Evolutionary conservation across 371 early-diverging fungal species (phyloP).

Genomic region (Rhizomucor pusillus): DNA sequence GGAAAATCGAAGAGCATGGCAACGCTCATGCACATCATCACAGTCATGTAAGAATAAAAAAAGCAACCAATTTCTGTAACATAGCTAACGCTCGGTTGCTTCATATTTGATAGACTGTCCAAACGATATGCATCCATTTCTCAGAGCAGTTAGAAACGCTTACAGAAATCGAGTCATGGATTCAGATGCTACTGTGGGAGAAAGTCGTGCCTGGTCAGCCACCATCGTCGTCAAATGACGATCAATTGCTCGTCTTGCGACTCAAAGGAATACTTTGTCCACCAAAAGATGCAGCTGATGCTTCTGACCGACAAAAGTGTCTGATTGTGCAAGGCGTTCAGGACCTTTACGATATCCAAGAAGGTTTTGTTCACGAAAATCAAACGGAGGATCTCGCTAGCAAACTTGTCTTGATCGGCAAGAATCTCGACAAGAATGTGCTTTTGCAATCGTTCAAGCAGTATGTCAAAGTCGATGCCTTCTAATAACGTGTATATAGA

Average conservation of each 20-base stretch:
- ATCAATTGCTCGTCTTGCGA: slow-evolving; percentile 66
- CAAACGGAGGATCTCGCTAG: slow-evolving; percentile 33
- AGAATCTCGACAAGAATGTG: slow-evolving; percentile 38
- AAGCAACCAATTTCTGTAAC: slow-evolving; percentile 5
- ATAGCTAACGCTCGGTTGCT: not conserved
- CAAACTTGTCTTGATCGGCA: slow-evolving; percentile 75
- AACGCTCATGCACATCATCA: slow-evolving; percentile 39
- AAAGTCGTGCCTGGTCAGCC: slow-evolving; percentile 49
- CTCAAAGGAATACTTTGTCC: slow-evolving; percentile 79
- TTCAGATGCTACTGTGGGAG: slow-evolving; percentile 92
- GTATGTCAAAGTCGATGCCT: slow-evolving; percentile 14
- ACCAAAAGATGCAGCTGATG: slow-evolving; percentile 30
- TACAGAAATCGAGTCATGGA: slow-evolving; percentile 73
- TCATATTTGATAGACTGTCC: slow-evolving; percentile 41
- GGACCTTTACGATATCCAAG: slow-evolving; percentile 87
- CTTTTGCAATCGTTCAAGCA: slow-evolving; percentile 42
- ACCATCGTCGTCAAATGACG: slow-evolving; percentile 6
- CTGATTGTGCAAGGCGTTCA: slow-evolving; percentile 88
- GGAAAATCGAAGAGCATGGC: slow-evolving; percentile 30
- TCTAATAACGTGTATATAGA: not conserved
- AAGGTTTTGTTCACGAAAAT: slow-evolving; percentile 40
- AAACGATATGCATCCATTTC: slow-evolving; percentile 52
- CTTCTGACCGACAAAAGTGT: slow-evolving; percentile 30
- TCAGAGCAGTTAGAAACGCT: slow-evolving; percentile 32
- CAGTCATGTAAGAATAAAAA: slow-evolving; percentile 30